Percentiles rank a stretch among this genome's conserved stretches.
Conservation (phyloP, 257 asterid genomes). For the Jaltomata sinuosa region DNA sequence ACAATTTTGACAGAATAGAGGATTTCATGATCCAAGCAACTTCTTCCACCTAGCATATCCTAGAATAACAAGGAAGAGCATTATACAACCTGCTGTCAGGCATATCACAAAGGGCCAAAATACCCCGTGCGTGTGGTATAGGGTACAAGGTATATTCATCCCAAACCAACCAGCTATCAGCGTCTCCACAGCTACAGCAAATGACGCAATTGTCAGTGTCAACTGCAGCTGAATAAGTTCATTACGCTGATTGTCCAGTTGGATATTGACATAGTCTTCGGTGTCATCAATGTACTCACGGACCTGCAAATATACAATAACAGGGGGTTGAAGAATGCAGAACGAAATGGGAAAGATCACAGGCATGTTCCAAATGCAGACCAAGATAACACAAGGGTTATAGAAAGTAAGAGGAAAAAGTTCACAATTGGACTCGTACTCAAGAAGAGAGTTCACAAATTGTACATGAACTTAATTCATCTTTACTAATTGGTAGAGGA, state of each 20-base stretch:
- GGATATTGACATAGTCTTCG: conserved; percentile 87
- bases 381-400: not conserved
- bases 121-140: conserved; percentile 12
- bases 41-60: conserved; percentile 90
- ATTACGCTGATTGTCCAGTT: conserved; percentile 84
- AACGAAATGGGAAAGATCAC: not conserved
- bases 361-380: not conserved
- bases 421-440: not conserved
- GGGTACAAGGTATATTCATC: conserved; percentile 67
- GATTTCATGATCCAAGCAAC: conserved; percentile 60
- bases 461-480: not conserved
- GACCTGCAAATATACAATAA: conserved; percentile 33
- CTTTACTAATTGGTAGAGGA: not conserved
- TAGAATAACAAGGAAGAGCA: conserved; percentile 47
- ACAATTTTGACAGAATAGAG: not conserved
- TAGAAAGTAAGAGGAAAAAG: not conserved
- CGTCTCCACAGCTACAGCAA: conserved; percentile 64
- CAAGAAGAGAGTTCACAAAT: not conserved
- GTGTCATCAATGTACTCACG: conserved; percentile 91
- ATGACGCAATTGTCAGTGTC: conserved; percentile 68
- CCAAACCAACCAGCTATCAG: conserved; percentile 61
- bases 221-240: conserved; percentile 86
- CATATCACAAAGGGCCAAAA: conserved; percentile 32
- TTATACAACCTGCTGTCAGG: conserved; percentile 31
- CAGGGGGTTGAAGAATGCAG: not conserved